Evolutionary conservation across 2,329 filamentous ascomycete species (phyloP).

Genomic region (Neoarthrinium moseri): DNA sequence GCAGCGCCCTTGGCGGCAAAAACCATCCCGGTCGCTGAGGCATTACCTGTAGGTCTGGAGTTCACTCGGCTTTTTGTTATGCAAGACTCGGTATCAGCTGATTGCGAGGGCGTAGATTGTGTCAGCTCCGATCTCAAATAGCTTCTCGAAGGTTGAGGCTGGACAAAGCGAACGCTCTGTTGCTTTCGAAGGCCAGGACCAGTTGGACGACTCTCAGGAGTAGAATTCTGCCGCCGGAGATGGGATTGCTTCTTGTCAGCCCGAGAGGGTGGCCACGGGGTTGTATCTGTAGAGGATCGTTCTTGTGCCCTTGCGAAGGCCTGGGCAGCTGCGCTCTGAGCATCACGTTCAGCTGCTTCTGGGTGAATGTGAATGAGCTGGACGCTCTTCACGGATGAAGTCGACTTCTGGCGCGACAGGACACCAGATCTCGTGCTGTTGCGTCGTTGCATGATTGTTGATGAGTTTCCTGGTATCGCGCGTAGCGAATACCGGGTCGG

Average conservation of each 20-base stretch:
- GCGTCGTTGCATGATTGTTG: conserved; percentile 47
- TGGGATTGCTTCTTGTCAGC: conserved; percentile 15
- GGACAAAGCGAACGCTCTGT: conserved; percentile 57
- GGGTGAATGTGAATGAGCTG: conserved; percentile 49
- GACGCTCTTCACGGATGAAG: conserved; percentile 45
- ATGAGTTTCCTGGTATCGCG: conserved; percentile 1
- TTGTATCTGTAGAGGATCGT: conserved; percentile 32
- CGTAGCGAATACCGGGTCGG: no score
- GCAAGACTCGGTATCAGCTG: conserved; percentile 5
- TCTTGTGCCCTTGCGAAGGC: conserved; percentile 56
- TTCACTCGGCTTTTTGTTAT: conserved; percentile 4
- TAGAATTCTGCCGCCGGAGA: conserved; percentile 15
- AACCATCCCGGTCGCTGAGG: conserved; percentile 23
- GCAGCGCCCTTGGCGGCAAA: conserved; percentile 27
- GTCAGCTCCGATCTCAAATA: not conserved
- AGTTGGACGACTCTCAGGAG: conserved; percentile 15
- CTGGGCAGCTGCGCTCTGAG: conserved; percentile 59
- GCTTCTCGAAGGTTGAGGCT: conserved; percentile 8
- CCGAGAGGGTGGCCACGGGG: conserved; percentile 32
- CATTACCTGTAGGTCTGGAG: conserved; percentile 12
- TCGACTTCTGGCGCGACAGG: conserved; percentile 53
- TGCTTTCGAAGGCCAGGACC: conserved; percentile 35
- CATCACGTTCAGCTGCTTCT: conserved; percentile 53
- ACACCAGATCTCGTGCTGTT: conserved; percentile 45
- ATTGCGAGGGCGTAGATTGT: conserved; percentile 4